These are phyloP conservation scores for Phytophthora macrochlamydospora DNA, from an alignment of 352 stramenopile genomes.

Conservation along the genomic window DNA sequence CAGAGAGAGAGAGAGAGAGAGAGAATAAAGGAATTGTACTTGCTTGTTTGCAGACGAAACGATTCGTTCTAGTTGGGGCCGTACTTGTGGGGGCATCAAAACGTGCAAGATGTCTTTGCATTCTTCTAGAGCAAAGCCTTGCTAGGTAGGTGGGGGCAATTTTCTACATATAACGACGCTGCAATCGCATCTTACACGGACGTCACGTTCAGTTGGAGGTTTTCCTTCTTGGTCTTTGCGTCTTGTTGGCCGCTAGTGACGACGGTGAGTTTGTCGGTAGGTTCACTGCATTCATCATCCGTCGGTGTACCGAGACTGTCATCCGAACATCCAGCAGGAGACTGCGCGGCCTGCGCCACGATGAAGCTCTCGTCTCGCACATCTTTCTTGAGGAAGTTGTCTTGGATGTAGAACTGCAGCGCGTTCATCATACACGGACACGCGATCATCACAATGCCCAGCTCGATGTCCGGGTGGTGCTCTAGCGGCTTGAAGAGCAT, in stretches of 20 bases:
- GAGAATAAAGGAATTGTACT: constrained; percentile 32
- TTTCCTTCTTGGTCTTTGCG: constrained; percentile 22
- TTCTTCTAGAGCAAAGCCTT: constrained; percentile 6
- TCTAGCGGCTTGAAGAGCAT: constrained; percentile 77
- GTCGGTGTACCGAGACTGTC: constrained; percentile 32
- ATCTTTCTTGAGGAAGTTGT: constrained; percentile 91
- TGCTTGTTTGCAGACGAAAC: constrained; percentile 5
- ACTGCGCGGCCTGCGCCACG: constrained; percentile 42
- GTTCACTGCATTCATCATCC: constrained; percentile 37
- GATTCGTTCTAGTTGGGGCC: neutral
- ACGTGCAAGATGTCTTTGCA: constrained; percentile 7
- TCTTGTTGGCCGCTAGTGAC: constrained; percentile 12
- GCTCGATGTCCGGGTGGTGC: constrained; percentile 69
- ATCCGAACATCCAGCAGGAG: constrained; percentile 27
- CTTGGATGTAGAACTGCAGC: constrained; percentile 90
- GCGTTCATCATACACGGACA: constrained; percentile 91
- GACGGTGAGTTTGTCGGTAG: constrained; percentile 28
- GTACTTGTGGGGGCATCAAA: constrained; percentile 6
- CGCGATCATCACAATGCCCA: constrained; percentile 88
- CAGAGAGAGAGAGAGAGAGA: neutral
- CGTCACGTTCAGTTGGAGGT: constrained; percentile 26
- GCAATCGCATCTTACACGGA: constrained; percentile 13
- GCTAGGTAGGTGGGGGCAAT: neutral
- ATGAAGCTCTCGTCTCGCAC: constrained; percentile 63
- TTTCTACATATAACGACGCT: constrained; percentile 14